phyloP scores from a whole-genome alignment of 495 filamentous ascomycete genomes.

The Aspergillus saccharolyticus region DNA sequence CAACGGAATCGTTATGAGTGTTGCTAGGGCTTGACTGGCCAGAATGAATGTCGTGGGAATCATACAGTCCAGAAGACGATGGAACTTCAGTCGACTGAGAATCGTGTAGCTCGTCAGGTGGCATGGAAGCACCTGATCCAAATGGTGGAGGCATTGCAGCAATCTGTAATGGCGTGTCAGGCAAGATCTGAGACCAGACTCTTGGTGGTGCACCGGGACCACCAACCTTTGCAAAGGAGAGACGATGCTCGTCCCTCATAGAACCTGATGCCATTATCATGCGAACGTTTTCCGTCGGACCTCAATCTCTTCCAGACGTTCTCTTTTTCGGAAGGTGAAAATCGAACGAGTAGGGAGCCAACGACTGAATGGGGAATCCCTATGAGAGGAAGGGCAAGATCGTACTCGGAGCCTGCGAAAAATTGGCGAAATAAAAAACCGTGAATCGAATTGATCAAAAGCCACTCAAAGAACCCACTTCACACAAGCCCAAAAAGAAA shows the following conservation, averaged over 20 bases:
- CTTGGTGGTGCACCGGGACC: constrained; percentile 1
- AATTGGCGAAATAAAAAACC: constrained; percentile 22
- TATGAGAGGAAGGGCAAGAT: constrained; percentile 18
- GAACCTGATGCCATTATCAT: constrained; percentile 36
- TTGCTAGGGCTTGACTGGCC: constrained; percentile 19
- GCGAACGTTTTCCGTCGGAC: constrained; percentile 6
- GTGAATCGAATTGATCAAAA: constrained; percentile 32
- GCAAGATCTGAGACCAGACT: not conserved
- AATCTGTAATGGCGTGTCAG: constrained; percentile 28
- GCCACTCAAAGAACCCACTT: constrained; percentile 43
- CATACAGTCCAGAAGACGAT: constrained; percentile 17
- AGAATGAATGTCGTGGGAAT: constrained; percentile 17
- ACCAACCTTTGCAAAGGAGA: constrained; percentile 45
- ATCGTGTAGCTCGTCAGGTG: constrained; percentile 24
- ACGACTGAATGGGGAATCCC: constrained; percentile 18
- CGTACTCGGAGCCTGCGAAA: constrained; percentile 22
- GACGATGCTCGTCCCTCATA: constrained; percentile 28
- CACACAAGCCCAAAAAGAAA: constrained; percentile 47
- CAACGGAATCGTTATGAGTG: constrained; percentile 13
- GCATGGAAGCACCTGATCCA: constrained; percentile 24
- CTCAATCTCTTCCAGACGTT: constrained; percentile 12
- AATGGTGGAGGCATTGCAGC: constrained; percentile 38
- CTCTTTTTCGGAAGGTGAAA: constrained; percentile 5
- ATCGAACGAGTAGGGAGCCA: constrained; percentile 15
- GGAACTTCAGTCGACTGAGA: constrained; percentile 18